These are phyloP conservation scores for Fusarium verticillioides DNA, from an alignment of 2,329 filamentous ascomycete species.

Conservation along the genomic window DNA sequence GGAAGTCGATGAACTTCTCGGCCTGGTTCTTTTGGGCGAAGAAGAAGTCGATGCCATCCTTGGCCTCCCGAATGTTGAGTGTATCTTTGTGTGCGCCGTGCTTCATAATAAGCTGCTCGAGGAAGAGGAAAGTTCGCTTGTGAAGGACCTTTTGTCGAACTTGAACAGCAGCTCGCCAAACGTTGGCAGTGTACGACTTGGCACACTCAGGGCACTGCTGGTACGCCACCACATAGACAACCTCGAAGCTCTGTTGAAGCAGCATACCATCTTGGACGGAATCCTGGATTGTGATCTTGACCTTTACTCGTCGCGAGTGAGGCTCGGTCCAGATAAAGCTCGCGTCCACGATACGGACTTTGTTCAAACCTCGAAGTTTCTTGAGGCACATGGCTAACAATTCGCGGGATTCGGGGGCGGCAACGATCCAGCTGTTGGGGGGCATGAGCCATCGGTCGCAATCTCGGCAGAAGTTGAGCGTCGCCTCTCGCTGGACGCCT, in stretches of 20 bases:
- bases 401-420: conserved; percentile 88
- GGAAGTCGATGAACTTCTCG: conserved; percentile 91
- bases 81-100: conserved; percentile 91
- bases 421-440: conserved; percentile 86
- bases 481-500: conserved; percentile 90
- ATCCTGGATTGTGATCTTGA: conserved; percentile 94
- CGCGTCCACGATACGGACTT: conserved; percentile 94
- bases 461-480: conserved; percentile 90
- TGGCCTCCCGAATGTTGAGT: conserved; percentile 97
- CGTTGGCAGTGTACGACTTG: conserved; percentile 96
- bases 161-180: conserved; percentile 93
- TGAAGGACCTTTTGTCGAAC: conserved; percentile 97
- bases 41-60: conserved; percentile 96
- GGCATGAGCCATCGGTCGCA: conserved; percentile 95
- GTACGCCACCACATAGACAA: conserved; percentile 88
- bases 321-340: conserved; percentile 99
- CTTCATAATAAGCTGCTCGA: conserved; percentile 96
- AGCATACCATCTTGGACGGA: conserved; percentile 70
- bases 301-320: conserved; percentile 89
- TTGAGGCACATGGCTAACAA: conserved; percentile 90
- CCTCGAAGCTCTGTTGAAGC: conserved; percentile 94
- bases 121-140: conserved; percentile 78
- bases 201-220: conserved; percentile 96
- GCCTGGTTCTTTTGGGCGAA: conserved; percentile 91
- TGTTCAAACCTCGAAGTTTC: conserved; percentile 85